Percentiles rank a stretch among this genome's conserved stretches.
phyloP scores from a whole-genome alignment of 768 basidiomycete species.

The Hirschioporus abietinus region DNA sequence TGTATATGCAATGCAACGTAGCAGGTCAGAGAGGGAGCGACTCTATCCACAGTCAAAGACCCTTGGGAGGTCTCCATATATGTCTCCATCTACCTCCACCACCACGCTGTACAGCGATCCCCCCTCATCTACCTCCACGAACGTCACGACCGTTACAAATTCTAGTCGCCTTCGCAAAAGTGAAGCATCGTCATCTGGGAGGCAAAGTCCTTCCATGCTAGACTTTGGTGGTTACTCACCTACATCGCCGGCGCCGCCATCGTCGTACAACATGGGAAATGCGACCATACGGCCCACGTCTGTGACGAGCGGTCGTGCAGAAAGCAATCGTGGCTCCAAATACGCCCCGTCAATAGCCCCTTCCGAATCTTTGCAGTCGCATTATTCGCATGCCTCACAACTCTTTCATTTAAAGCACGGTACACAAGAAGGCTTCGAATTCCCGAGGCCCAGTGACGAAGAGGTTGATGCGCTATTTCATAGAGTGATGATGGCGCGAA shows the following conservation, averaged over 20 bases:
- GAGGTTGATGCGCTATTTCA: conserved; percentile 82
- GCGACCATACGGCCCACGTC: conserved; percentile 47
- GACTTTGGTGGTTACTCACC: conserved; percentile 49
- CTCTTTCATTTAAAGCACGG: conserved; percentile 23
- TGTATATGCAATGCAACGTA: conserved; percentile 46
- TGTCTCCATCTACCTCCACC: conserved; percentile 48
- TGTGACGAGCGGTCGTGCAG: conserved; percentile 48
- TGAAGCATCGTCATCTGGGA: conserved; percentile 50
- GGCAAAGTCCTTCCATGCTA: conserved; percentile 42
- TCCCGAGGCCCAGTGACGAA: conserved; percentile 72
- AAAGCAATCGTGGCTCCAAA: conserved; percentile 53
- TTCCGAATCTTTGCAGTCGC: conserved; percentile 49
- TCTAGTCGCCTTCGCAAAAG: conserved; percentile 42
- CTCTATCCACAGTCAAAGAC: conserved; percentile 32
- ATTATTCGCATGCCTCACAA: conserved; percentile 40
- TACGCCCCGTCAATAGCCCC: conserved; percentile 54
- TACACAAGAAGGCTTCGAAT: conserved; percentile 55
- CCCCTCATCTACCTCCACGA: conserved; percentile 29
- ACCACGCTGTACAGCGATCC: conserved; percentile 53
- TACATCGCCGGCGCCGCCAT: conserved; percentile 23
- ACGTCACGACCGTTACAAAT: conserved; percentile 25
- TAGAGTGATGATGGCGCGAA: conserved; percentile 66
- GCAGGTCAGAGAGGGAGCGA: conserved; percentile 50
- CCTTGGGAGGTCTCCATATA: conserved; percentile 49
- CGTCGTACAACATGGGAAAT: conserved; percentile 19